Base-by-base conservation (phyloP, 176 grass and related monocot species). In the Elaeis guineensis region DNA sequence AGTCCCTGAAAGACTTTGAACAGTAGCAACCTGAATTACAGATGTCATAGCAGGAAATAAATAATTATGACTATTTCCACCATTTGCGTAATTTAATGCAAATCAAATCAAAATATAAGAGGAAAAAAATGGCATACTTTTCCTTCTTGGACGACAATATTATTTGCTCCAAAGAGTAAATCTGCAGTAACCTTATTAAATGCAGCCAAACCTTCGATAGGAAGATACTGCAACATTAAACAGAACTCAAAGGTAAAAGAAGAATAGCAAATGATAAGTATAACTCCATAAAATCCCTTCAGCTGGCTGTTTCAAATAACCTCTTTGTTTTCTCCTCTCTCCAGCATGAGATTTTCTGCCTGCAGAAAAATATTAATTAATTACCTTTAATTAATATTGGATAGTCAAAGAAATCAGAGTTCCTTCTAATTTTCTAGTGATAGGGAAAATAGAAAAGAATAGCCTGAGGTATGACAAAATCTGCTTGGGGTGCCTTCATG, bases 251-350 rank as follows among this genome's bases (percentile, higher is more conserved):
- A 16, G 16, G 17, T 25, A 35, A 29, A 49, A 65, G 63, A 19
- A 52, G 30, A 0, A 59, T 21, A 19, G 48, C 16, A 6, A n/a
- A 1, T 65, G 7, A 19, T 23, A 50, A 51, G 22, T 69, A 39
- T 2, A 16, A 69, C 22, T 60, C 20, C 14, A 64, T 65, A 67
- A 65, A 18, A 66, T 54, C 49, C 1, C 18, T 20, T 19, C 19
- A 55, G 32, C 22, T 22, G 15, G 69, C 69, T 68, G 24, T 18
- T 14, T 53, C 35, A 30, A 4, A 53, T 62, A 78, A 98, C 93
- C 84, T 98, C 93, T 56, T 98, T 98, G 84, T 86, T 92, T 53
- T 98, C 93, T 74, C 84, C 93, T 76, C 79, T 89, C 69, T 89
- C 87, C 73, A 98, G 52, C 93, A 97, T 97, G 57, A 92, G 84